Conservation (phyloP, 768 basidiomycete genomes). For the Peribolospora kevripleyi region DNA sequence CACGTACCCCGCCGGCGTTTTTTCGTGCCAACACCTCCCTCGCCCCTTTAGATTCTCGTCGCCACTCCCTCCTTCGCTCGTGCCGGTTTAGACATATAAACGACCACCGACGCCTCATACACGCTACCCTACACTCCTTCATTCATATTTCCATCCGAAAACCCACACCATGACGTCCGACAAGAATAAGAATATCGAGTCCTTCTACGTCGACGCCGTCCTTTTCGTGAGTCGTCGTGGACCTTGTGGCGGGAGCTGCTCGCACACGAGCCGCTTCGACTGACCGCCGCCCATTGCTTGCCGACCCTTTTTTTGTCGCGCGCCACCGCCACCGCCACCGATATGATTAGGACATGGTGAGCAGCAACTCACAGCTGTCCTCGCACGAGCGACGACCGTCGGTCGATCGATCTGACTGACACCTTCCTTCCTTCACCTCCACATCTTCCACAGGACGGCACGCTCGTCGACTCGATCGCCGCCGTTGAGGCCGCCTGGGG, state of each 20-base stretch:
- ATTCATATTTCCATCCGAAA: too few species aligned
- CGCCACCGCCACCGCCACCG: too few species aligned
- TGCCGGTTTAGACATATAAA: neutral
- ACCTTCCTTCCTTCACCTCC: neutral
- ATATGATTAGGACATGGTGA: too few species aligned
- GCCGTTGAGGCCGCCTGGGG: slow-evolving; percentile 56
- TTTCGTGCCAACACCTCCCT: neutral
- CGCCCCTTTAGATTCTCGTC: neutral
- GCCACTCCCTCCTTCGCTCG: neutral
- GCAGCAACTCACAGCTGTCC: too few species aligned
- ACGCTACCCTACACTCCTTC: neutral
- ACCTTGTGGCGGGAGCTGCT: slow-evolving; percentile 16
- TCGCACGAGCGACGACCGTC: neutral
- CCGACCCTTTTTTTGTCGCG: neutral
- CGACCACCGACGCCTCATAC: neutral
- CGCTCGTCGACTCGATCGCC: slow-evolving; percentile 46
- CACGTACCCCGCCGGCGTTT: neutral
- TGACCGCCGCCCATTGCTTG: neutral
- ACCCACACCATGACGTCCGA: neutral
- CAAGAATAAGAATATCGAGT: slow-evolving; percentile 2
- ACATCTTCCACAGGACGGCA: slow-evolving; percentile 14
- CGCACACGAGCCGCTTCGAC: neutral
- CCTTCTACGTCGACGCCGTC: slow-evolving; percentile 34
- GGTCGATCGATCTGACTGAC: neutral
- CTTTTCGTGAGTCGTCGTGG: slow-evolving; percentile 21